Conservation (phyloP, 257 asterid genomes). For the Gynochthodes officinalis region DNA sequence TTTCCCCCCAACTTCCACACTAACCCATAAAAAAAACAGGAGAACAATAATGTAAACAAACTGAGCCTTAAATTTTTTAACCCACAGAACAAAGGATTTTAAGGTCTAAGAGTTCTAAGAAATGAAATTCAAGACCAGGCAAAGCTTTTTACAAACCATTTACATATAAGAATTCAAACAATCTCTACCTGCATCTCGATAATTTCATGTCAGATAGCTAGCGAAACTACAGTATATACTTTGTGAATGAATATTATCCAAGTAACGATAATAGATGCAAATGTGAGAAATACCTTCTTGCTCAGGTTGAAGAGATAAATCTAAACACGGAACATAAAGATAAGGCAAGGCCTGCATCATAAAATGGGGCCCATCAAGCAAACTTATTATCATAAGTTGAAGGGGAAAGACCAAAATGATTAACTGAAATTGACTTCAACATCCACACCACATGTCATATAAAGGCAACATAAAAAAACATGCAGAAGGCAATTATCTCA, state of each 20-base stretch:
- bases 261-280: background rate
- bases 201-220: background rate
- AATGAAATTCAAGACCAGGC: background rate
- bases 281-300: conserved; percentile 52
- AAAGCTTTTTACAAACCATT: background rate
- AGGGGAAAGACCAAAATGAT: conserved; percentile 10
- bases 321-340: conserved; percentile 68
- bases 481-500: background rate
- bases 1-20: too few relatives aligned
- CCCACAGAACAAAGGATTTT: background rate
- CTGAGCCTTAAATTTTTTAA: too few relatives aligned
- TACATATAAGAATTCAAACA: background rate
- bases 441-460: background rate
- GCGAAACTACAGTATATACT: background rate
- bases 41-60: too few relatives aligned
- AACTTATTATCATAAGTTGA: background rate
- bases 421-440: background rate
- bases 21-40: too few relatives aligned
- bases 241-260: conserved; percentile 2
- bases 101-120: background rate
- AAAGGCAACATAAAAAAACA: background rate
- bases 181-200: background rate
- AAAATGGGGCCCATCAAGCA: conserved; percentile 1
- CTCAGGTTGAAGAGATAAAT: conserved; percentile 44
- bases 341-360: conserved; percentile 77